These are phyloP conservation scores for Skeletonema marinoi DNA, from an alignment of 108 stramenopile species.

Conservation along the genomic window DNA sequence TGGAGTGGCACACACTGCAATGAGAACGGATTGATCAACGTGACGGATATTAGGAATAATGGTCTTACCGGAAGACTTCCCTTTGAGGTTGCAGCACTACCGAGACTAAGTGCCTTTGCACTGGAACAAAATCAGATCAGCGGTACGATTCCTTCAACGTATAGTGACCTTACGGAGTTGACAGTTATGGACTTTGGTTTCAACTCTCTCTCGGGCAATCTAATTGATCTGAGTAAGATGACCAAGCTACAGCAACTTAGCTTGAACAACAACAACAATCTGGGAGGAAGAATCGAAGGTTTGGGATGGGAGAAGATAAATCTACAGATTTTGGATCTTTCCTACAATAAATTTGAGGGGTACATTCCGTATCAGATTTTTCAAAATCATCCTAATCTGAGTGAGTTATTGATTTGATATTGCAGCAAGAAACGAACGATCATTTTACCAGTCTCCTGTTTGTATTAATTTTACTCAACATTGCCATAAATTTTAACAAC, in stretches of 20 bases:
- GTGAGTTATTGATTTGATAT: not conserved
- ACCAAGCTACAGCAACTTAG: too few relatives aligned
- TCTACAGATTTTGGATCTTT: not conserved
- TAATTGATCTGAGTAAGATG: too few relatives aligned
- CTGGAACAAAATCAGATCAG: not conserved
- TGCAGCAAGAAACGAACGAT: not conserved
- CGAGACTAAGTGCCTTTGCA: not conserved
- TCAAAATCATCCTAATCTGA: not conserved
- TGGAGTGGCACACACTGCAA: not conserved
- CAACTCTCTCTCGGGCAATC: too few relatives aligned
- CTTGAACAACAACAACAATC: not conserved
- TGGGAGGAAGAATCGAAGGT: not conserved
- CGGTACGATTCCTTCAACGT: not conserved
- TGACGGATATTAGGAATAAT: not conserved
- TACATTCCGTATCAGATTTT: not conserved
- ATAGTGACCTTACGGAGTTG: too few relatives aligned
- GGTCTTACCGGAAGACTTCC: not conserved
- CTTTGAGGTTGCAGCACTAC: not conserved
- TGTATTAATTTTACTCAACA: too few relatives aligned
- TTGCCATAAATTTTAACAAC: too few relatives aligned
- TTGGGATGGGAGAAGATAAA: not conserved
- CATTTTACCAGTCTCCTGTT: too few relatives aligned
- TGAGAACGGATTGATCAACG: not conserved
- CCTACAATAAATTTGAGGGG: not conserved
- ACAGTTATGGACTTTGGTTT: too few relatives aligned